Conservation (phyloP, 1,139 yeast genomes). For the Taphrina sp. region DNA sequence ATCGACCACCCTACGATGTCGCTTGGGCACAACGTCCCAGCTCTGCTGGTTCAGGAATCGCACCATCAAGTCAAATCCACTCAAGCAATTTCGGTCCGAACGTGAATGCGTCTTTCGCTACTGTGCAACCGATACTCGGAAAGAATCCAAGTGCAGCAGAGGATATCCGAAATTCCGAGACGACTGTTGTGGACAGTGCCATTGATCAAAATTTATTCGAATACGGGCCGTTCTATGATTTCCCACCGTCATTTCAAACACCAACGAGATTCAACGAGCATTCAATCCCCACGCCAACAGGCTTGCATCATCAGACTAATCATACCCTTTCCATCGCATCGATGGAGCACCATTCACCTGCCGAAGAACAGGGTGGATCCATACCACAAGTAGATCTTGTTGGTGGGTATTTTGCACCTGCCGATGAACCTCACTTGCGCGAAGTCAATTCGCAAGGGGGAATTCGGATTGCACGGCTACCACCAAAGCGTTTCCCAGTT, state of each 20-base stretch:
- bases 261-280: too few relatives aligned
- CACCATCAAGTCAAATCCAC: too few relatives aligned
- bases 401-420: constrained; percentile 18
- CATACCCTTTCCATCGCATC: background rate
- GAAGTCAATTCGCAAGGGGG: constrained; percentile 23
- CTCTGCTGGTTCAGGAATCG: too few relatives aligned
- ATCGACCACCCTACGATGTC: too few relatives aligned
- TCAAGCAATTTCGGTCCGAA: too few relatives aligned
- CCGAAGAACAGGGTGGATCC: constrained; percentile 12
- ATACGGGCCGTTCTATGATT: constrained; percentile 27
- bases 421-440: background rate
- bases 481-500: constrained; percentile 7
- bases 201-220: constrained; percentile 20
- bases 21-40: too few relatives aligned
- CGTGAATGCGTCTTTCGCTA: too few relatives aligned
- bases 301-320: background rate
- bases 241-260: background rate
- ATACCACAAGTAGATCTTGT: constrained; percentile 13
- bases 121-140: too few relatives aligned
- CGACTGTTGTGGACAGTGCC: background rate
- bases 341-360: too few relatives aligned
- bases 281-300: background rate
- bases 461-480: constrained; percentile 16
- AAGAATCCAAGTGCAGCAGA: too few relatives aligned
- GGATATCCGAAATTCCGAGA: too few relatives aligned